A percentile compares a stretch with the other conserved stretches of the same genome.
Conservation (phyloP, 164 flowering plant species). For the Tetracentron sinense region DNA sequence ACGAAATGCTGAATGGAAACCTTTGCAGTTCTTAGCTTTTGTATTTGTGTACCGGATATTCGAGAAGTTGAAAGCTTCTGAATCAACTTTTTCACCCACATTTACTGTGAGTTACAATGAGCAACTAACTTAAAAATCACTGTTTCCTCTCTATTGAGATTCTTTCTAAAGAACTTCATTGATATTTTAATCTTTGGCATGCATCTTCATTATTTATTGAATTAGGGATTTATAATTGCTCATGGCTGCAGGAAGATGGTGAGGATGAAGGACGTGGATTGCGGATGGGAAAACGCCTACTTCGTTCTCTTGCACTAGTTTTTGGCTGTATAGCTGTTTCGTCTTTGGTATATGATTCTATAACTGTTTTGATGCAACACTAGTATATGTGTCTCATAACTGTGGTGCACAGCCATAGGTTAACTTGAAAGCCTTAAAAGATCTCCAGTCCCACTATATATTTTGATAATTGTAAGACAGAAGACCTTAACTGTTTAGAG, state of each 20-base stretch:
- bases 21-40: slow-evolving; percentile 78
- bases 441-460: background rate
- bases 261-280: slow-evolving; percentile 78
- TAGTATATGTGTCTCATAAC: background rate
- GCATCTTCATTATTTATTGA: background rate
- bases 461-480: background rate
- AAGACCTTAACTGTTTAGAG: background rate
- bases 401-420: too few species aligned
- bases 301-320: slow-evolving; percentile 77
- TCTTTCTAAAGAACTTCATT: background rate
- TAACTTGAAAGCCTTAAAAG: background rate
- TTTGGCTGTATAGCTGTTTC: slow-evolving; percentile 78
- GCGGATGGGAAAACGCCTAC: slow-evolving; percentile 86
- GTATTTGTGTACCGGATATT: slow-evolving; percentile 86
- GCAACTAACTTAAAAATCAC: background rate
- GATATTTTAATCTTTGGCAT: background rate
- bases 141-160: background rate
- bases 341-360: slow-evolving; percentile 64
- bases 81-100: slow-evolving; percentile 70
- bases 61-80: slow-evolving; percentile 84
- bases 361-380: background rate
- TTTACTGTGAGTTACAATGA: slow-evolving; percentile 49
- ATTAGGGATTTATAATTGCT: slow-evolving; percentile 6
- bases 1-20: slow-evolving; percentile 83
- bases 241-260: slow-evolving; percentile 80